phyloP scores from a whole-genome alignment of 352 stramenopile genomes.

The Achlya hypogyna region DNA sequence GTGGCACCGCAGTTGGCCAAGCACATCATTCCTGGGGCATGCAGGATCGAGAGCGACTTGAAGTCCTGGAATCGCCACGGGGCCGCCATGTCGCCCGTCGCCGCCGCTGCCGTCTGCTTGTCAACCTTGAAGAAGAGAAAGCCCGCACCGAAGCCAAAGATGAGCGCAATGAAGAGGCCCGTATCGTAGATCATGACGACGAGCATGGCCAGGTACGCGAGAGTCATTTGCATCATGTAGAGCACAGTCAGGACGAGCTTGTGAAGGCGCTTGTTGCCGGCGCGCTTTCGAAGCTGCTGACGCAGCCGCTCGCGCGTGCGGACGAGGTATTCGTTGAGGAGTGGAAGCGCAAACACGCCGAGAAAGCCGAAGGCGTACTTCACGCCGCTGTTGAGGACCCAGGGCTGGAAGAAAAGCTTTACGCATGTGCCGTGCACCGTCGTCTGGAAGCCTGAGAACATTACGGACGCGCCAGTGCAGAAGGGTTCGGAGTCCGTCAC shows the following conservation, averaged over 20 bases:
- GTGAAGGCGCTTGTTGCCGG: slow-evolving; percentile 50
- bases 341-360: slow-evolving; percentile 48
- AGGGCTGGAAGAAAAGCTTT: slow-evolving; percentile 66
- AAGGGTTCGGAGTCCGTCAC: not conserved
- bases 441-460: slow-evolving; percentile 78
- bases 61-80: slow-evolving; percentile 13
- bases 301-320: slow-evolving; percentile 44
- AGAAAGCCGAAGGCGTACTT: slow-evolving; percentile 76
- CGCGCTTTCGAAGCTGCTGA: slow-evolving; percentile 28
- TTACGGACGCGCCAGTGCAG: slow-evolving; percentile 38
- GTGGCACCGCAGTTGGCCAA: slow-evolving; percentile 93
- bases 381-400: slow-evolving; percentile 55
- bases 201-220: slow-evolving; percentile 79
- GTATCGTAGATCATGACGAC: slow-evolving; percentile 80
- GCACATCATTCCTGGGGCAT: slow-evolving; percentile 36
- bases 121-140: slow-evolving; percentile 61
- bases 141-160: slow-evolving; percentile 55
- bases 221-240: slow-evolving; percentile 78
- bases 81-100: slow-evolving; percentile 41
- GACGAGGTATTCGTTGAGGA: slow-evolving; percentile 63
- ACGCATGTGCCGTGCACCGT: slow-evolving; percentile 69
- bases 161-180: slow-evolving; percentile 60
- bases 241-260: slow-evolving; percentile 48
- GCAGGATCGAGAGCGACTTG: slow-evolving; percentile 3
- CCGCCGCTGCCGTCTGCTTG: slow-evolving; percentile 24